Conservation (phyloP, 169 alveolate species). For the Plasmodium adleri region DNA sequence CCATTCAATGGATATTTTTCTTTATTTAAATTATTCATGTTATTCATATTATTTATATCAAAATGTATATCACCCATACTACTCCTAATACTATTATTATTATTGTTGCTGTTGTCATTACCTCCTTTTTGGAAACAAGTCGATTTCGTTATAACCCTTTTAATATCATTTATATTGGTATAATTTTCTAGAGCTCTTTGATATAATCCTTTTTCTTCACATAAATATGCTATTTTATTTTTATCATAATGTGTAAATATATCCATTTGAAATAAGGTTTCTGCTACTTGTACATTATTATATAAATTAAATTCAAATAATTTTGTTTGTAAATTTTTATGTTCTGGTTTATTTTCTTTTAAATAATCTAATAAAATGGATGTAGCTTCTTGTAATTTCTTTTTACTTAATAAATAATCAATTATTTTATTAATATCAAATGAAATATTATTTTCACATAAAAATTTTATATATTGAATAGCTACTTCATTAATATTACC, state of each 20-base stretch:
- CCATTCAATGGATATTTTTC: conserved; percentile 67
- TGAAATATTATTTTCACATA: conserved; percentile 69
- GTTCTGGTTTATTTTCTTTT: conserved; percentile 97
- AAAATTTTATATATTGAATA: conserved; percentile 45
- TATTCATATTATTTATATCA: not conserved
- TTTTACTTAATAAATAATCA: conserved; percentile 74
- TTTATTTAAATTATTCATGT: conserved; percentile 2
- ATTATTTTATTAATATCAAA: conserved; percentile 61
- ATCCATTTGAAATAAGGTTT: conserved; percentile 77
- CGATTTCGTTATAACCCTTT: conserved; percentile 93
- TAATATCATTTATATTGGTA: conserved; percentile 94
- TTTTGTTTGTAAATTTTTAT: conserved; percentile 98
- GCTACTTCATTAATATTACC: conserved; percentile 43
- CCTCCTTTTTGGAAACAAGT: conserved; percentile 85
- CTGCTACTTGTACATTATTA: conserved; percentile 86
- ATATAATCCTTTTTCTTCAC: conserved; percentile 98
- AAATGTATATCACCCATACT: too few species aligned
- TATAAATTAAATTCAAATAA: conserved; percentile 96
- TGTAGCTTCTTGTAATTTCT: conserved; percentile 97
- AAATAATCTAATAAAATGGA: conserved; percentile 97
- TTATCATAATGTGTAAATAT: conserved; percentile 98
- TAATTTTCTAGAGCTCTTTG: conserved; percentile 97
- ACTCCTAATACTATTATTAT: not conserved
- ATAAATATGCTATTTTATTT: conserved; percentile 95
- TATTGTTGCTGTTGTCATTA: conserved; percentile 1